These are phyloP conservation scores for Pelargonium citronellum DNA, from an alignment of 441 rosid genomes.

Conservation along the genomic window DNA sequence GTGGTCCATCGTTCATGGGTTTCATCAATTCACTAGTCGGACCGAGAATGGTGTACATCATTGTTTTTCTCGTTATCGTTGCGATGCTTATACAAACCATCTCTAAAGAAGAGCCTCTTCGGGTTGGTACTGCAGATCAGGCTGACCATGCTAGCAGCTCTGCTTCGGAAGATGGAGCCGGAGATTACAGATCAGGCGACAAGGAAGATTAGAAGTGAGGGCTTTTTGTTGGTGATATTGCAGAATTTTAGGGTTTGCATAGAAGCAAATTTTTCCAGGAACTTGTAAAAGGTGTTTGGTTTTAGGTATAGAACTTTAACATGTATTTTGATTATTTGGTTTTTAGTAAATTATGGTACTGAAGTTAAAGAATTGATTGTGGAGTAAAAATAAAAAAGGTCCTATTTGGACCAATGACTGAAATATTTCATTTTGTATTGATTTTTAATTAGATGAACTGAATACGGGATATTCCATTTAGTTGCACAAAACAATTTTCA, in stretches of 20 bases:
- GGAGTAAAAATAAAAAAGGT: too few relatives aligned
- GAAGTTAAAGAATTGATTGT: too few relatives aligned
- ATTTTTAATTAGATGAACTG: too few relatives aligned
- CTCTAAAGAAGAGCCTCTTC: slow-evolving; percentile 51
- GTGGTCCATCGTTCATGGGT: slow-evolving; percentile 68
- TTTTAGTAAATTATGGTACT: too few relatives aligned
- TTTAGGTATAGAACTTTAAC: too few relatives aligned
- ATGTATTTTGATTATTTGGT: too few relatives aligned
- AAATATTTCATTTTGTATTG: too few relatives aligned
- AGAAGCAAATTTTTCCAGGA: background rate
- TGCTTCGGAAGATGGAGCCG: slow-evolving; percentile 30
- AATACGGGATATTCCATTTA: too few relatives aligned
- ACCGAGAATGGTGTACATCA: slow-evolving; percentile 45
- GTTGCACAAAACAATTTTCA: too few relatives aligned
- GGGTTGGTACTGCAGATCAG: slow-evolving; percentile 38
- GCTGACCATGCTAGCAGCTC: slow-evolving; percentile 31
- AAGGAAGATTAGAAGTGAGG: slow-evolving; percentile 53
- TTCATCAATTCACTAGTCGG: slow-evolving; percentile 58
- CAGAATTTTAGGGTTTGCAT: background rate
- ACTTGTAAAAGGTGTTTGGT: too few relatives aligned
- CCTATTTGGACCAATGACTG: too few relatives aligned
- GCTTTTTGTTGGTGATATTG: slow-evolving; percentile 11
- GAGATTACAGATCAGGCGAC: slow-evolving; percentile 39
- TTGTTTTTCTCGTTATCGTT: slow-evolving; percentile 54
- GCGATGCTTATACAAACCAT: slow-evolving; percentile 49